Evolutionary conservation across 73 alveolate species (phyloP).

Genomic region (Paramecium tetraurelia): DNA sequence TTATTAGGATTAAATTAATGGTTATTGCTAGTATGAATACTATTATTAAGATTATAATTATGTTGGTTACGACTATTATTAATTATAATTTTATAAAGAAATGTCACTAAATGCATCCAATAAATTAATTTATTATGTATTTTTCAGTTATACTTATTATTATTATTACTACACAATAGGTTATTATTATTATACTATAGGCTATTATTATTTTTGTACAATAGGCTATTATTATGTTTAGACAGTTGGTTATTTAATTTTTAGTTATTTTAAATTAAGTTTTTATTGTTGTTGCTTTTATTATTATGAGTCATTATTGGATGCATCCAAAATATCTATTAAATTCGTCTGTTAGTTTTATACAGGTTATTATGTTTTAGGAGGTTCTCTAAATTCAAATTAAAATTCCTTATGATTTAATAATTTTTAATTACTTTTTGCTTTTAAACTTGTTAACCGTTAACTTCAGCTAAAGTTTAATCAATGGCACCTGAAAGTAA

Average conservation of each 20-base stretch:
- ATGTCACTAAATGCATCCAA: background rate
- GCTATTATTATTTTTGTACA: background rate
- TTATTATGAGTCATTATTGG: background rate
- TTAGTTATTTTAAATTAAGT: background rate
- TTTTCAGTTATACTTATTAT: background rate
- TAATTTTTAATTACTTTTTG: background rate
- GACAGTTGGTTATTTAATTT: background rate
- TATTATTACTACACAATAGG: background rate
- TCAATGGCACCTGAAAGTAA: background rate
- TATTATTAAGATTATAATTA: background rate
- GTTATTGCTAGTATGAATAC: too few species aligned
- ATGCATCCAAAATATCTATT: background rate
- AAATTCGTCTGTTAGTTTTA: background rate
- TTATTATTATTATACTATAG: background rate
- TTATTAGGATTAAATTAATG: background rate
- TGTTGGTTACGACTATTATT: background rate
- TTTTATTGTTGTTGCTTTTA: background rate
- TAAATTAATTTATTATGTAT: background rate
- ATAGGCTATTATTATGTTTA: background rate
- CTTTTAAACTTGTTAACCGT: background rate
- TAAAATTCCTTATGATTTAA: background rate
- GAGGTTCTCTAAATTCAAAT: conserved; percentile 39
- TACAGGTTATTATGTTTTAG: background rate
- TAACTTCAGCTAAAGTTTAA: background rate
- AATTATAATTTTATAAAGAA: background rate